Base-by-base conservation (phyloP, 2,329 filamentous ascomycete genomes). In the Pseudogymnoascus sp. region DNA sequence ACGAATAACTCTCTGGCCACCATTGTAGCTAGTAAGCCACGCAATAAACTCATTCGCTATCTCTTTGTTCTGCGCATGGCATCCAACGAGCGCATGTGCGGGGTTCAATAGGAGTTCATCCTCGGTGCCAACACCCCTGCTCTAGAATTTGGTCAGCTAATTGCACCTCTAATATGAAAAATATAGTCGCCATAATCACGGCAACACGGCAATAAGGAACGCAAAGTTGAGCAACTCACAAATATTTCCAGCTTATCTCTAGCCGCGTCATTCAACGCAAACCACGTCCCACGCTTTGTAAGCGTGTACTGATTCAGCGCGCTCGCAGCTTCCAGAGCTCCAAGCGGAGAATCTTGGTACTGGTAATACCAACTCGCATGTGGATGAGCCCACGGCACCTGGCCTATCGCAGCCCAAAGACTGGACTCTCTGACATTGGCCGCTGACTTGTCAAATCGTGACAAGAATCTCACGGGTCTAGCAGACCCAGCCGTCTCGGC, bases 351-450 rank as follows among this genome's bases (percentile, higher is more conserved):
- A 0, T 75, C 74, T 5, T 77, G 75, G 66, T 74, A 80, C 60
- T 78, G 74, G 65, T 81, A 78, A 61, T 81, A 81, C 79, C 78
- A 81, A 1, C 72, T 75, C 0, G 78, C 78, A 67, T 76, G 76
- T 3, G 74, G 70, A 1, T 74, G 74, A 0, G 77, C 76, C 79
- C 79, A 81, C 0, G 78, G 78, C 3, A 77, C 75, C 68, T 80
- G 79, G 4, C 78, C 79, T 36, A 81, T 79, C 0, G 70, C 69
- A 3, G 77, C 73, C 78, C 78, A 81, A 2, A 80, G 68, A 39
- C 74, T 66, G 0, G 76, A 76, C 61, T 81, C 79, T 64, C 79
- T 79, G 60, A 81, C 79, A 64, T 80, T 81, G 3, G 77, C 80
- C 0, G 79, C 79, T 2, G 77, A 80, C 67, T 80, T 81, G 65